Evolutionary conservation across 352 stramenopile genomes (phyloP).

Genomic region (Phytophthora vignae): DNA sequence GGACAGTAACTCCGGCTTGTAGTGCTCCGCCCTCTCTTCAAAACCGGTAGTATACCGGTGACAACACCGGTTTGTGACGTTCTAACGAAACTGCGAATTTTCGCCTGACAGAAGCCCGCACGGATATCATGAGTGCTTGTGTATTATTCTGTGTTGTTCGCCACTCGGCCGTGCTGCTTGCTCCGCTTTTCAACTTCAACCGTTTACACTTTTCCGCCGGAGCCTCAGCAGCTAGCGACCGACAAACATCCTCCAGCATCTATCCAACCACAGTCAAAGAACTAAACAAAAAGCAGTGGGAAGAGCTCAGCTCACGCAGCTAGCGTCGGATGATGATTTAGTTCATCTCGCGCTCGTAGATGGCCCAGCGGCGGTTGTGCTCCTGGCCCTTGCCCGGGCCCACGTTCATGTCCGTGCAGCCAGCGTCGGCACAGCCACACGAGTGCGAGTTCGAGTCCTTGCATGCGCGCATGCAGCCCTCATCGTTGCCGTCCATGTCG

Average conservation of each 20-base stretch:
- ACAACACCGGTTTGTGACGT: too few species aligned
- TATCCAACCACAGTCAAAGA: constrained; percentile 37
- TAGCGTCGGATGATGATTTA: constrained; percentile 17
- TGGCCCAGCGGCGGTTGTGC: constrained; percentile 91
- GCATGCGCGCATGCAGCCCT: constrained; percentile 81
- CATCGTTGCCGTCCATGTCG: constrained; percentile 82
- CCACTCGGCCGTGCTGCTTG: constrained; percentile 15
- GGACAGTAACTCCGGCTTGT: too few species aligned
- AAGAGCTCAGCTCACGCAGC: constrained; percentile 1
- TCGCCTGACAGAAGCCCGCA: neutral
- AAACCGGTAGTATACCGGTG: neutral
- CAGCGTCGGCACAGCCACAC: constrained; percentile 88
- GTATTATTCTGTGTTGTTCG: constrained; percentile 30
- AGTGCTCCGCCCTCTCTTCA: neutral
- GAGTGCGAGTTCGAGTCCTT: constrained; percentile 77
- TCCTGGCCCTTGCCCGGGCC: constrained; percentile 79
- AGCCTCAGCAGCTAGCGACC: constrained; percentile 23
- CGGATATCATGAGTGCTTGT: constrained; percentile 25
- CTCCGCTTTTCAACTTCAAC: constrained; percentile 27
- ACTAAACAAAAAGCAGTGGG: constrained; percentile 32
- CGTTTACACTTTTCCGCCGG: constrained; percentile 32
- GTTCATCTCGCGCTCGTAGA: constrained; percentile 78
- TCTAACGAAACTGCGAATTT: too few species aligned
- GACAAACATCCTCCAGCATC: constrained; percentile 25
- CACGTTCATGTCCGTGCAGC: constrained; percentile 79